A percentile compares a stretch with the other conserved stretches of the same genome.
Conservation (phyloP, 805 yeast species). For the Ogataea trehaloabstinens region DNA sequence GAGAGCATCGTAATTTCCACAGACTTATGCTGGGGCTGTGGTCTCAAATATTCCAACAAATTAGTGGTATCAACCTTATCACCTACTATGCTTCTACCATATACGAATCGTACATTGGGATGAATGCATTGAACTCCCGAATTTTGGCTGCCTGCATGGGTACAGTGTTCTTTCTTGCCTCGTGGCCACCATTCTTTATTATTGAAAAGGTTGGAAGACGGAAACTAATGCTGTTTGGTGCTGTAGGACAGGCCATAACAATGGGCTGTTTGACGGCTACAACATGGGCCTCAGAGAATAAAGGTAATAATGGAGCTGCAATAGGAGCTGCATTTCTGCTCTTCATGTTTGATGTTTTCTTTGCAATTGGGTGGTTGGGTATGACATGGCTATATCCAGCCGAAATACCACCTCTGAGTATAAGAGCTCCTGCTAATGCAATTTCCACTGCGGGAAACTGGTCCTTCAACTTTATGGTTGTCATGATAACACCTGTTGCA, state of each 20-base stretch:
- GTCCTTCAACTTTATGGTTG: constrained; percentile 57
- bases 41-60: constrained; percentile 47
- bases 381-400: constrained; percentile 58
- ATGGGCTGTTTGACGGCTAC: constrained; percentile 46
- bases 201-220: constrained; percentile 47
- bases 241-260: constrained; percentile 39
- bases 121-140: constrained; percentile 40
- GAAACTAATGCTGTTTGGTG: constrained; percentile 31
- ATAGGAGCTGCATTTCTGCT: constrained; percentile 48
- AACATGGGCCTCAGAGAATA: constrained; percentile 29
- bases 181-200: constrained; percentile 42
- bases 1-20: constrained; percentile 46
- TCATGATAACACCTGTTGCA: constrained; percentile 48
- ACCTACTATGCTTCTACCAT: constrained; percentile 59
- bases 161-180: constrained; percentile 25
- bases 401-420: constrained; percentile 49
- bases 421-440: constrained; percentile 53
- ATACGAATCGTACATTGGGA: constrained; percentile 45
- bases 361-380: constrained; percentile 48
- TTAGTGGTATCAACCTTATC: constrained; percentile 56
- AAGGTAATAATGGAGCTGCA: constrained; percentile 31
- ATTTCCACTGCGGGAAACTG: constrained; percentile 57
- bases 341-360: constrained; percentile 45
- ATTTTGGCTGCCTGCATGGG: constrained; percentile 29
- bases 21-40: constrained; percentile 43